Evolutionary conservation across 257 asterid species (phyloP), one percentile per base, ranked within the genome.

Genomic region (Nyctanthes arbortristis): DNA sequence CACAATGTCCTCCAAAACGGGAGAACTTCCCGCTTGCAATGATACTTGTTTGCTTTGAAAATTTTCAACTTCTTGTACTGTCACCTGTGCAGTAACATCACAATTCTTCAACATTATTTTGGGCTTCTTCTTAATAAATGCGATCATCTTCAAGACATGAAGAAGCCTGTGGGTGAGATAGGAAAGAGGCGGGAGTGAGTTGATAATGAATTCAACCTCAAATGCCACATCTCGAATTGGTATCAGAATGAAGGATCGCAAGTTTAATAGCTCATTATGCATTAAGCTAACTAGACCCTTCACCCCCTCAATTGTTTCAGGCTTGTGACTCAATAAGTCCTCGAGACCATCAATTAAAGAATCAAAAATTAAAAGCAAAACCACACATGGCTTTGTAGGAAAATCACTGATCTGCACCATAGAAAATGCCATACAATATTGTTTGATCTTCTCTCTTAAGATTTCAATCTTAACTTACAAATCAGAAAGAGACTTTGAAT

Each of bases 181-280:
- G 70, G 63, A 57, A 1, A 31, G 1, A 7, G 76, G 69, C 47
- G 49, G 10, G 27, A 56, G 70, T 4, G 65, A 71, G 63, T 27
- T 31, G 59, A 78, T 24, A 31, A n/a, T n/a, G n/a, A 66, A 75
- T n/a, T 75, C 75, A 9, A 70, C 77, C 70, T 63, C 75, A 37
- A 31, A 67, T 3, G 64, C 84, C 60, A 18, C 37, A 6, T 70
- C 72, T 25, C 76, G 58, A 18, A 66, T 59, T 33, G 28, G 61
- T 33, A 54, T 31, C 74, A 32, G 25, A 20, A 11, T 25, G 33
- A 49, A 54, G 31, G 37, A 66, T 13, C 0, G 22, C 1, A 30
- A 70, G 40, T 14, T 13, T 11, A 22, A 9, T 8, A 22, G 61
- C 54, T 24, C 22, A 11, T 52, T 29, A 31, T 60, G 66, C 4